Conservation (phyloP, 2,329 filamentous ascomycete species). For the Aspergillus sergii region DNA sequence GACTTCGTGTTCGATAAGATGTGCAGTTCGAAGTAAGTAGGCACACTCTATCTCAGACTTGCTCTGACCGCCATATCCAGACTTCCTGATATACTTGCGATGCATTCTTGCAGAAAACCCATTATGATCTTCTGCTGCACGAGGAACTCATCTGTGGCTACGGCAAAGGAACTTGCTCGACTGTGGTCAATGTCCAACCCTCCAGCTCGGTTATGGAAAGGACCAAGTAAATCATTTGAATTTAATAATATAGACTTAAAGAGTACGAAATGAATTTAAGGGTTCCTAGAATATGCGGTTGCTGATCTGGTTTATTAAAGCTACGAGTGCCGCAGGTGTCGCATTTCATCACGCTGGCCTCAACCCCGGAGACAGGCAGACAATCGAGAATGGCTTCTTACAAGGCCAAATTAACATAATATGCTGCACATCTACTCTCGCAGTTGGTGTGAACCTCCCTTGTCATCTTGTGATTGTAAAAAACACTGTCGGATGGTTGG, state of each 20-base stretch:
- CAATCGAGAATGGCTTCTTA: slow-evolving; percentile 69
- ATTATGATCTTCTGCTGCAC: slow-evolving; percentile 85
- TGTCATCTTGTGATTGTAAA: slow-evolving; percentile 84
- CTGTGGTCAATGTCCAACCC: slow-evolving; percentile 61
- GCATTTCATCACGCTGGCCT: slow-evolving; percentile 84
- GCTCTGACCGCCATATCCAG: slow-evolving; percentile 40
- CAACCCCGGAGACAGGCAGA: slow-evolving; percentile 62
- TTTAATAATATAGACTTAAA: slow-evolving; percentile 65
- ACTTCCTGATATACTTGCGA: slow-evolving; percentile 66
- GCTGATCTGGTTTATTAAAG: slow-evolving; percentile 29
- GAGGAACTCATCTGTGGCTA: slow-evolving; percentile 67
- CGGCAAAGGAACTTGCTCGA: slow-evolving; percentile 67
- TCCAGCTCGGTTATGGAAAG: slow-evolving; percentile 64
- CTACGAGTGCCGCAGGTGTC: slow-evolving; percentile 61
- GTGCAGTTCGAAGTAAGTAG: slow-evolving; percentile 60
- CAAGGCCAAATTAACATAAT: slow-evolving; percentile 75
- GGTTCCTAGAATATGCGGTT: slow-evolving; percentile 2
- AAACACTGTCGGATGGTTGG: slow-evolving; percentile 70
- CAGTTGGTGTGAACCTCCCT: slow-evolving; percentile 80
- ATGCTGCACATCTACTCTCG: slow-evolving; percentile 83
- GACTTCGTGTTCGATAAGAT: slow-evolving; percentile 76
- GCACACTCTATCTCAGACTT: background rate
- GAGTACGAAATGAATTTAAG: slow-evolving; percentile 41
- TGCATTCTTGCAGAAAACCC: slow-evolving; percentile 70
- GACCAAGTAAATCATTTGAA: slow-evolving; percentile 54